Conservation (phyloP, 768 basidiomycete genomes). For the Naematelia aurantialba region DNA sequence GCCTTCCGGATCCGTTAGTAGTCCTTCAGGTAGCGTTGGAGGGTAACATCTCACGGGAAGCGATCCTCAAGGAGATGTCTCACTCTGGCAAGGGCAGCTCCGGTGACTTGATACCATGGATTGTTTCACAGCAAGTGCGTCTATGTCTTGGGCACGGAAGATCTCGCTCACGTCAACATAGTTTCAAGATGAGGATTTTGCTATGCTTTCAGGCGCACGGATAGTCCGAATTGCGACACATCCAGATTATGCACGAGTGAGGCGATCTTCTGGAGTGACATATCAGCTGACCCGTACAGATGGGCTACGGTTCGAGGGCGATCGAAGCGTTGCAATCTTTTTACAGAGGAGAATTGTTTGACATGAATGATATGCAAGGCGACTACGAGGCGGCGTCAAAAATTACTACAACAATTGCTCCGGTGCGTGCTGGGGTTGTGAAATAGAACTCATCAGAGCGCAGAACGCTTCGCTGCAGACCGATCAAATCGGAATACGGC, state of each 20-base stretch:
- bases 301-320: conserved; percentile 93
- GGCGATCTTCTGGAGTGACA: conserved; percentile 30
- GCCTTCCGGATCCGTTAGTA: conserved; percentile 88
- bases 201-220: conserved; percentile 80
- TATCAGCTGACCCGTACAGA: conserved; percentile 54
- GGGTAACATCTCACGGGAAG: conserved; percentile 80
- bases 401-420: conserved; percentile 53
- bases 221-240: conserved; percentile 91
- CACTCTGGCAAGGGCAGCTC: conserved; percentile 73
- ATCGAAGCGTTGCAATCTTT: conserved; percentile 80
- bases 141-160: background rate
- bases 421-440: conserved; percentile 20
- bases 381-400: conserved; percentile 61
- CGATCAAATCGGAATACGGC: conserved; percentile 68
- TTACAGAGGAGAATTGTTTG: conserved; percentile 89
- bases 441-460: background rate
- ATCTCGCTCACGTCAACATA: conserved; percentile 52
- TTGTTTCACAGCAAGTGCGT: conserved; percentile 67
- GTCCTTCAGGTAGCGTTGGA: conserved; percentile 95
- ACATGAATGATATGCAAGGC: conserved; percentile 65
- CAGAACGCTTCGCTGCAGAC: conserved; percentile 64
- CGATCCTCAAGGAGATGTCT: conserved; percentile 77
- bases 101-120: conserved; percentile 98
- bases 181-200: conserved; percentile 94
- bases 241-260: conserved; percentile 85